Evolutionary conservation across 352 stramenopile genomes (phyloP), one percentile per base, ranked within the genome.

Genomic region (Pythium sp.): DNA sequence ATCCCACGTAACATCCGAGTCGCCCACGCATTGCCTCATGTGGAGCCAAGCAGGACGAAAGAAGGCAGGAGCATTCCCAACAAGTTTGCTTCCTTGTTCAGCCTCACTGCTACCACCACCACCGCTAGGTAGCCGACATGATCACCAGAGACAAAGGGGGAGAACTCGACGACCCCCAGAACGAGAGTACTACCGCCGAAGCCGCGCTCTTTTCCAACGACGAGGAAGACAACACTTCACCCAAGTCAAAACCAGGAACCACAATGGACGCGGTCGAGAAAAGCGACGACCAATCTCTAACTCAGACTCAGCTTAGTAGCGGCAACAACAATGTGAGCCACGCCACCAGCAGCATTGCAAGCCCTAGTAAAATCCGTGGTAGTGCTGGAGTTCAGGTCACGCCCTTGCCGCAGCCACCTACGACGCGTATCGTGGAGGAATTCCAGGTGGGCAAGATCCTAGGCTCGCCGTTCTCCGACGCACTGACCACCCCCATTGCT

Each of bases 361-460:
- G 41, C 3, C 14, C 38, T 47, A 58, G 26, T n/a, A 24, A 60
- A 9, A 2, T 5, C 26, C 36, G 51, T 3, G 15, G 30, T 14
- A 28, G 2, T 22, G 36, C 36, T 43, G 26, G 24, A 65, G 68
- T 69, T 2, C 76, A 80, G 28, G 67, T 81, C 9, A 73, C 68
- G 0, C 68, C 79, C 8, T 15, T 84, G n/a, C 56, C 64, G 11
- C 34, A 80, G 22, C 73, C 77, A 20, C 15, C 41, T 8, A 15
- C 41, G 15, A 49, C 18, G 41, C 41, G 41, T 49, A 68, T 75
- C 11, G 81, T 69, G 12, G 67, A 67, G 8, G 68, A 80, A 36
- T 89, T 92, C 63, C 81, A 90, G 43, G 76, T 76, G 6, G 86
- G 79, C 30, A 86, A 87, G 69, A 49, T 76, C n/a, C 57, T 84